phyloP scores from a whole-genome alignment of 495 filamentous ascomycete genomes.

The Cryomyces minteri region DNA sequence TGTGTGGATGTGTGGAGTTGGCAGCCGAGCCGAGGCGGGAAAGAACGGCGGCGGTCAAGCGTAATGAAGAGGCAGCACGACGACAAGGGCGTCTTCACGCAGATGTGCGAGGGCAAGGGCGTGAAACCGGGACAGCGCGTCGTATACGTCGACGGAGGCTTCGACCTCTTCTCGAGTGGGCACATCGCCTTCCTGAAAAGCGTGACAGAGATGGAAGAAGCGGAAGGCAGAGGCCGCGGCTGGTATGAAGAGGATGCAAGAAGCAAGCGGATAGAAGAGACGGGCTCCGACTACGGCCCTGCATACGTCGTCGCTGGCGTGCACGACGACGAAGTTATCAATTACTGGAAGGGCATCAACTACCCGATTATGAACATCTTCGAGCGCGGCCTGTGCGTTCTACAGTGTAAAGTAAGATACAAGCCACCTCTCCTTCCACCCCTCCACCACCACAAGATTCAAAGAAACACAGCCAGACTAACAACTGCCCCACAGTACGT shows the following conservation, averaged over 20 bases:
- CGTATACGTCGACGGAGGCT: conserved; percentile 91
- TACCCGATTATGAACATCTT: conserved; percentile 99
- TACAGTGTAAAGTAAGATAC: conserved; percentile 66
- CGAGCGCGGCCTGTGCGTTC: conserved; percentile 84
- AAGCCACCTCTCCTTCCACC: not conserved
- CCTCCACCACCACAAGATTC: not conserved
- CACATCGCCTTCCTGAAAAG: conserved; percentile 85
- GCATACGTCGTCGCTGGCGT: conserved; percentile 80
- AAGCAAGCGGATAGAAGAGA: conserved; percentile 38
- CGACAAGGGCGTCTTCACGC: conserved; percentile 40
- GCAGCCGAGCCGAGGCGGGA: conserved; percentile 34
- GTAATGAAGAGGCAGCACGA: conserved; percentile 2
- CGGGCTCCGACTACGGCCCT: conserved; percentile 53
- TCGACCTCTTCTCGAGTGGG: conserved; percentile 90
- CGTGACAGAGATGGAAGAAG: conserved; percentile 52
- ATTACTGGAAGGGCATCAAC: conserved; percentile 88
- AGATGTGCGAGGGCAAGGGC: conserved; percentile 43
- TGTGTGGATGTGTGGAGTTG: conserved; percentile 69
- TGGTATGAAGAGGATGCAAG: conserved; percentile 53
- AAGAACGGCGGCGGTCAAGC: conserved; percentile 18
- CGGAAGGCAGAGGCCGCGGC: conserved; percentile 39
- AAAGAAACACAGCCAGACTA: conserved; percentile 1
- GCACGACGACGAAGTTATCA: conserved; percentile 87
- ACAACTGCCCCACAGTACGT: conserved; percentile 42
- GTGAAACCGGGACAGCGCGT: conserved; percentile 63